Base-by-base conservation (phyloP, 108 stramenopile genomes). In the Epithemia pelagica region DNA sequence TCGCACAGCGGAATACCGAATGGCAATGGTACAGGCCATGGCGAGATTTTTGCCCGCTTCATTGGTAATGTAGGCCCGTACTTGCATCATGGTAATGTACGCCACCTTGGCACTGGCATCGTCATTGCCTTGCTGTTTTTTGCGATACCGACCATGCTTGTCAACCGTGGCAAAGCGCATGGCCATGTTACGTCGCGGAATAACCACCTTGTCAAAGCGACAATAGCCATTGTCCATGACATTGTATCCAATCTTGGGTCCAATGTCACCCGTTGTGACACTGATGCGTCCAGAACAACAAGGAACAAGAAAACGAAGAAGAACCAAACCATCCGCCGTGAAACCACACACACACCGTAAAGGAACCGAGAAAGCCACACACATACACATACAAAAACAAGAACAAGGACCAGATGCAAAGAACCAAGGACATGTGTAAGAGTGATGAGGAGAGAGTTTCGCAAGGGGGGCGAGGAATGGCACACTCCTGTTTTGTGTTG, bases 51-150 rank as follows among this genome's bases (percentile, higher is more conserved):
- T 77, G 28, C 82, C 71, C 21, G 92, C 87, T 64, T 86, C 85
- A 25, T 68, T 69, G 29, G 80, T 75, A 65, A 95, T 91, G 66
- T 78, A 85, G 24, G 94, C 92, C 3, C 95, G 79, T 0, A 96
- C 96, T 80, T 95, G 95, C 95, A 98, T 96, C 93, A 98, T 96
- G 57, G 95, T 94, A 69, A 98, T 90, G 88, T 96, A 96, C 56
- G 89, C 74, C 31, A 93, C 75, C 71, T 92, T 92, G 66, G 77
- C 75, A 23, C 91, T 82, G 52, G 94, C 89, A 57, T 84, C 93
- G 2, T 79, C 81, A 0, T 80, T 76, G 31, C 30, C 57, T 15
- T 10, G 10, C 20, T 62, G 51, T 30, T 79, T 82, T 72, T 90
- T 89, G 0, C 18, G 10, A 74, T 91, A 90, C 0, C 70, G 70